These are phyloP conservation scores for Cryomyces minteri DNA, from an alignment of 495 filamentous ascomycete genomes.

Conservation along the genomic window DNA sequence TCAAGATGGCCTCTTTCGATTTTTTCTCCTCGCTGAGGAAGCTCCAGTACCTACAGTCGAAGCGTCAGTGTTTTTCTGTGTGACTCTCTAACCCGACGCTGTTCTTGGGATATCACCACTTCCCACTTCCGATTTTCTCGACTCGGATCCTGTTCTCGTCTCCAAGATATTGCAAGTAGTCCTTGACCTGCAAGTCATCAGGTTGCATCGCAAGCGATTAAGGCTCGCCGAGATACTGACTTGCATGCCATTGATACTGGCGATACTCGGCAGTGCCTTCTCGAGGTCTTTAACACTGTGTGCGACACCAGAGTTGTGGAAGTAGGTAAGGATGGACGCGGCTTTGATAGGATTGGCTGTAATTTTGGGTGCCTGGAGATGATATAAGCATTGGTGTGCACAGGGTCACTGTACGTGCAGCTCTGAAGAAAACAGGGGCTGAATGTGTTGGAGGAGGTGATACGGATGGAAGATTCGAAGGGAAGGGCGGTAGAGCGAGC, in stretches of 20 bases:
- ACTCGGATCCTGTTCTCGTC: conserved; percentile 50
- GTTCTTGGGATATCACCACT: conserved; percentile 28
- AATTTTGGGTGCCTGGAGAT: conserved; percentile 38
- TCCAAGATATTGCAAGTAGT: conserved; percentile 41
- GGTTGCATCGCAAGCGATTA: background rate
- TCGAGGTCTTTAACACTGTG: conserved; percentile 63
- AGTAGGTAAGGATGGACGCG: conserved; percentile 39
- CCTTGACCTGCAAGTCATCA: conserved; percentile 22
- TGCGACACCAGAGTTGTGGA: conserved; percentile 42
- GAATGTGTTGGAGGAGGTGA: background rate
- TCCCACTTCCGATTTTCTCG: conserved; percentile 65
- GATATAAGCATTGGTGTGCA: too few relatives aligned
- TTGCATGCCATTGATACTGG: conserved; percentile 49
- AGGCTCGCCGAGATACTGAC: conserved; percentile 16
- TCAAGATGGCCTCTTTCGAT: conserved; percentile 27
- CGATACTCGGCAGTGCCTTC: conserved; percentile 45
- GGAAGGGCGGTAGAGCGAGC: too few relatives aligned
- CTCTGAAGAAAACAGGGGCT: background rate
- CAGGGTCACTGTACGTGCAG: too few relatives aligned
- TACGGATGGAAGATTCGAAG: too few relatives aligned
- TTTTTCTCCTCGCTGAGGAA: conserved; percentile 47
- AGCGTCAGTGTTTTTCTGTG: too few relatives aligned
- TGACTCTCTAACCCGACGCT: too few relatives aligned
- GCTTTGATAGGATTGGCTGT: conserved; percentile 41
- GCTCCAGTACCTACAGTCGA: conserved; percentile 36